Conservation (phyloP, 257 asterid genomes). For the Coffea eugenioides region DNA sequence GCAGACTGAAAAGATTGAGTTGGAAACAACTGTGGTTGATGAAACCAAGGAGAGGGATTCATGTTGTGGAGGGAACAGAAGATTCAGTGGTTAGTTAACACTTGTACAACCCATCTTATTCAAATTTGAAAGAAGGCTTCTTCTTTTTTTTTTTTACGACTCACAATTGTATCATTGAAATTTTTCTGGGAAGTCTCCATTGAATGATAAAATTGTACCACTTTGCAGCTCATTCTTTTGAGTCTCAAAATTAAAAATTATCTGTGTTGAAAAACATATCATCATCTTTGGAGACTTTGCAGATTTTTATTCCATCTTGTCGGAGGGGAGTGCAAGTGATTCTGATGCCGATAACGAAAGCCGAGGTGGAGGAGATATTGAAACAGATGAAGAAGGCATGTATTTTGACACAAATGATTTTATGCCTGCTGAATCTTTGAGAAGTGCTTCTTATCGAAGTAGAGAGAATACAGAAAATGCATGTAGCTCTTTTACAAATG, state of each 20-base stretch:
- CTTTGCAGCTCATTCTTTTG: conserved; percentile 68
- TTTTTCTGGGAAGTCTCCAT: background rate
- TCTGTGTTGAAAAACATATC: background rate
- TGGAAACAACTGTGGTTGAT: conserved; percentile 98
- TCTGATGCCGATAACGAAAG: conserved; percentile 93
- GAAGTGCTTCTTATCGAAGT: conserved; percentile 89
- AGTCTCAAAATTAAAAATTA: no score
- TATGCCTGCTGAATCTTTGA: conserved; percentile 75
- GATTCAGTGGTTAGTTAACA: conserved; percentile 85
- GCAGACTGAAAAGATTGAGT: conserved; percentile 92
- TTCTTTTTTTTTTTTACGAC: no score
- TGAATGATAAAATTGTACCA: background rate
- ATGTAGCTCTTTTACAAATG: conserved; percentile 54
- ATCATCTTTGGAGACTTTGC: conserved; percentile 23
- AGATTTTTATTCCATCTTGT: conserved; percentile 96
- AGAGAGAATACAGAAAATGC: conserved; percentile 65
- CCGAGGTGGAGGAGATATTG: conserved; percentile 73
- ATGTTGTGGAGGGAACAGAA: conserved; percentile 84
- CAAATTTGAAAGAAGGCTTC: background rate
- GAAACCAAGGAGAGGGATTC: conserved; percentile 97
- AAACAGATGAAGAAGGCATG: conserved; percentile 81
- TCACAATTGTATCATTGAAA: background rate
- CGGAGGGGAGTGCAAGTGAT: conserved; percentile 93
- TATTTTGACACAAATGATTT: conserved; percentile 92
- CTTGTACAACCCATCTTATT: background rate